A percentile compares a stretch with the other conserved stretches of the same genome.
phyloP scores from a whole-genome alignment of 2,329 filamentous ascomycete genomes.

The Scedosporium apiospermum region DNA sequence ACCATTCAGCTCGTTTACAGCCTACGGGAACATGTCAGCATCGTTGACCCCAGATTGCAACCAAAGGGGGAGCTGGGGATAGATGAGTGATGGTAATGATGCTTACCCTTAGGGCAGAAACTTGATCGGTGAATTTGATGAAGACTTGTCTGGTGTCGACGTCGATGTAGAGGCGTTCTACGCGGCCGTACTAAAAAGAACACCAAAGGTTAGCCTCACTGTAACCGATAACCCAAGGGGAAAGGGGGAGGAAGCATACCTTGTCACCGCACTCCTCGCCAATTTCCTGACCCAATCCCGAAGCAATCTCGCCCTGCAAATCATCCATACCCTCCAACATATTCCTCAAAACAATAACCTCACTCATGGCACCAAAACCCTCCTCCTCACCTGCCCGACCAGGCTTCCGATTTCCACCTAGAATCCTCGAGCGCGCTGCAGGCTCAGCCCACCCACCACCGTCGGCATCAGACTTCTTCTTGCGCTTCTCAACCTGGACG shows the following conservation, averaged over 20 bases:
- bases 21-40: conserved; percentile 34
- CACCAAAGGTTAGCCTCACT: not conserved
- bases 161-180: conserved; percentile 72
- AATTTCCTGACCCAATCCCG: conserved; percentile 80
- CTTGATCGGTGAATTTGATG: conserved; percentile 80
- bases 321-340: conserved; percentile 81
- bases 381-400: conserved; percentile 14
- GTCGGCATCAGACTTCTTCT: conserved; percentile 68
- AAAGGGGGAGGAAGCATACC: conserved; percentile 27
- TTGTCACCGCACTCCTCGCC: conserved; percentile 86
- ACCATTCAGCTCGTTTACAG: conserved; percentile 82
- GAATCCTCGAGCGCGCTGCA: conserved; percentile 61
- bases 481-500: conserved; percentile 77
- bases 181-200: conserved; percentile 59
- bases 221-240: not conserved
- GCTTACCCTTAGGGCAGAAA: conserved; percentile 76
- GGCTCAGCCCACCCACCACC: conserved; percentile 69
- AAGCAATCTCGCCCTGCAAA: conserved; percentile 66
- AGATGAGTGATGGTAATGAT: not conserved
- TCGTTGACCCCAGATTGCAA: conserved; percentile 9
- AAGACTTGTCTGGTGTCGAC: conserved; percentile 62
- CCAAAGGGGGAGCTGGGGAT: not conserved
- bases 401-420: conserved; percentile 58
- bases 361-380: conserved; percentile 64
- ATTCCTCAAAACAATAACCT: conserved; percentile 71